Evolutionary conservation across 139 green algal genomes (phyloP).

Genomic region (Haematococcus lacustris): DNA sequence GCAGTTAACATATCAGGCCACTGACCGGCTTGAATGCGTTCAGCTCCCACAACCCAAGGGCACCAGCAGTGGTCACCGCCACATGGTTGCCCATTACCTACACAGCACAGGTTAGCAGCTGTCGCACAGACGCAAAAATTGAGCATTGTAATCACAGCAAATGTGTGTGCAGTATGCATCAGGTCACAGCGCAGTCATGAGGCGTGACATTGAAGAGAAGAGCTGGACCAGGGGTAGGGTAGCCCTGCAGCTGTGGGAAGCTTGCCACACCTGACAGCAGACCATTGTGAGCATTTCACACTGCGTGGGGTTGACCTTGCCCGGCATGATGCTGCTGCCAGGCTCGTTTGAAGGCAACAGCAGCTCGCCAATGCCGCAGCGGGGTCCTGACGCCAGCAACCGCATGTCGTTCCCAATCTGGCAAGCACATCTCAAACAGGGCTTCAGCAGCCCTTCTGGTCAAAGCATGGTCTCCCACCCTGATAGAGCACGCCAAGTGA

Average conservation of each 20-base stretch:
- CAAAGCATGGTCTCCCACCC: no score
- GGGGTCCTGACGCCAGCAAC: constrained; percentile 43
- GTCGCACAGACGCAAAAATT: not conserved
- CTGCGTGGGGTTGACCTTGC: constrained; percentile 96
- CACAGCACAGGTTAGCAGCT: not conserved
- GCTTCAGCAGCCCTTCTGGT: no score
- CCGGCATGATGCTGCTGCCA: constrained; percentile 42
- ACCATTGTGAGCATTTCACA: constrained; percentile 95
- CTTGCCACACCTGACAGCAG: constrained; percentile 60
- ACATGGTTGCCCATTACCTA: constrained; percentile 92
- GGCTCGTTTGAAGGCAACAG: constrained; percentile 94
- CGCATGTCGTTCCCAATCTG: constrained; percentile 81
- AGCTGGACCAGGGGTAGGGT: not conserved
- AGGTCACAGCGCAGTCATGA: no score
- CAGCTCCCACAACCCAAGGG: constrained; percentile 88
- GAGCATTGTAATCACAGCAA: not conserved
- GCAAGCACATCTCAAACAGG: not conserved
- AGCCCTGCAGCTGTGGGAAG: not conserved
- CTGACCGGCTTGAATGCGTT: constrained; percentile 96
- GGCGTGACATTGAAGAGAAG: not conserved
- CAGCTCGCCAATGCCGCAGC: constrained; percentile 92
- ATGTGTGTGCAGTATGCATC: not conserved
- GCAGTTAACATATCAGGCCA: constrained; percentile 45
- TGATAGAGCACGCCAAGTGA: no score
- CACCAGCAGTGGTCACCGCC: constrained; percentile 67